Evolutionary conservation across 2,329 filamentous ascomycete species (phyloP), one percentile per base, ranked within the genome.

Genomic region (Tolypocladium tundrense): DNA sequence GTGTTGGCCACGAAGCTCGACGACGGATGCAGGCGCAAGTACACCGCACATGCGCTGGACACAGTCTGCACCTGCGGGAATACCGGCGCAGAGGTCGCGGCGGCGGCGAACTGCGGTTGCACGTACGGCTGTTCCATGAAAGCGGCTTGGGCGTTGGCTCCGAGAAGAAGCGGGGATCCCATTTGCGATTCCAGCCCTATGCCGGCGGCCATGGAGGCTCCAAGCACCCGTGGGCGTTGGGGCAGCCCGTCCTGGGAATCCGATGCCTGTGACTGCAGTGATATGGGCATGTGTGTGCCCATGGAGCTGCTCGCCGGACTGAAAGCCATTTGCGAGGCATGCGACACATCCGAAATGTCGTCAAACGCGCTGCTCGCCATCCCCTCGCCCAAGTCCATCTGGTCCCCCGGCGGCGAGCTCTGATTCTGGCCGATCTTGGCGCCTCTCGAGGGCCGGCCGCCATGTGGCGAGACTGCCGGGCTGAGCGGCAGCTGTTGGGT

Each of bases 11-110:
- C 73, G 40, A 86, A 75, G 14, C 77, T 79, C 4, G 86, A 88
- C n/a, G 79, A 77, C 0, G 83, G 80, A 62, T 88, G 82, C 6
- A 90, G 77, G n/a, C 86, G 84, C 63, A 92, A 81, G 71, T 85
- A 91, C 14, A 88, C 79, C 2, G 85, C 79, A 48, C 85, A 79
- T 0, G 66, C 63, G 13, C 64, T 55, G 13, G 66, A 56, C 14
- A 65, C 52, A 2, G 67, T 57, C 9, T 60, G 58, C 9, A 63
- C 59, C 51, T 62, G 60, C 42, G 64, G 67, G 58, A 64, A 69
- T 24, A 66, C 64, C 19, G 66, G 56, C 43, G 61, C 60, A 19
- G 65, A 53, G 4, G 67, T 51, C 37, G 66, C 56, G 13, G 68
- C 54, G 16, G 65, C 54, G 19, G 63, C 53, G 48, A 67, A 66